These are phyloP conservation scores for Rhizodiscina lignyota DNA, from an alignment of 495 filamentous ascomycete species.

Conservation along the genomic window DNA sequence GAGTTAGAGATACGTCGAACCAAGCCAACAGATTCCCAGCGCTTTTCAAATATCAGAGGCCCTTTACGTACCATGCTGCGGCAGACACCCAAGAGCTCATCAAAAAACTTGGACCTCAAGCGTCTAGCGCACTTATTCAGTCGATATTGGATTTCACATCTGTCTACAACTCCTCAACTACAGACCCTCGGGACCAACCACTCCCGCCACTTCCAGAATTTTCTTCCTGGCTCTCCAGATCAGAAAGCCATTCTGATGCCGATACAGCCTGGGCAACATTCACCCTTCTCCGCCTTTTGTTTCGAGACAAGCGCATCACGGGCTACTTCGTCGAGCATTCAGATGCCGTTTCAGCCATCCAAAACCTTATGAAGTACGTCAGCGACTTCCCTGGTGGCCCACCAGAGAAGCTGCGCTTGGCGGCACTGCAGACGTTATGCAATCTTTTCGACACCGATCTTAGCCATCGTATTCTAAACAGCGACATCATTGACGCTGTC, in stretches of 20 bases:
- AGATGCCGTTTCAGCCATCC: conserved; percentile 14
- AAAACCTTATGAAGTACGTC: too few species aligned
- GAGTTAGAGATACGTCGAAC: neutral
- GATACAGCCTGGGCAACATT: conserved; percentile 59
- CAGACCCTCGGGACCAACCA: conserved; percentile 39
- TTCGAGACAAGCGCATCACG: conserved; percentile 71
- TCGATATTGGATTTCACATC: conserved; percentile 16
- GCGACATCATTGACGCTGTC: conserved; percentile 17
- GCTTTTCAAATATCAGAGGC: conserved; percentile 29
- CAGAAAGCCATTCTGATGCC: conserved; percentile 31
- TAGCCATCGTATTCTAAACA: conserved; percentile 18
- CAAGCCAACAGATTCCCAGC: conserved; percentile 16
- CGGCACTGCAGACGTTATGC: conserved; percentile 50
- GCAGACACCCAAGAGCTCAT: neutral
- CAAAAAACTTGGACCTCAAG: neutral
- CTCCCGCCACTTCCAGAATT: conserved; percentile 43
- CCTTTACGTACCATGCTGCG: neutral
- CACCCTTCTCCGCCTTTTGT: conserved; percentile 62
- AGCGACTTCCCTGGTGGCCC: neutral
- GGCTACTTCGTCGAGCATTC: conserved; percentile 70
- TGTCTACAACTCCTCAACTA: conserved; percentile 30
- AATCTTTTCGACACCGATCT: conserved; percentile 44
- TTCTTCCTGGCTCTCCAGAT: conserved; percentile 31
- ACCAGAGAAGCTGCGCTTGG: conserved; percentile 71
- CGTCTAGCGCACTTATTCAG: neutral